Percentiles rank a stretch among this genome's conserved stretches.
phyloP scores from a whole-genome alignment of 1,139 yeast genomes.

The Scheffersomyces parashehatae region DNA sequence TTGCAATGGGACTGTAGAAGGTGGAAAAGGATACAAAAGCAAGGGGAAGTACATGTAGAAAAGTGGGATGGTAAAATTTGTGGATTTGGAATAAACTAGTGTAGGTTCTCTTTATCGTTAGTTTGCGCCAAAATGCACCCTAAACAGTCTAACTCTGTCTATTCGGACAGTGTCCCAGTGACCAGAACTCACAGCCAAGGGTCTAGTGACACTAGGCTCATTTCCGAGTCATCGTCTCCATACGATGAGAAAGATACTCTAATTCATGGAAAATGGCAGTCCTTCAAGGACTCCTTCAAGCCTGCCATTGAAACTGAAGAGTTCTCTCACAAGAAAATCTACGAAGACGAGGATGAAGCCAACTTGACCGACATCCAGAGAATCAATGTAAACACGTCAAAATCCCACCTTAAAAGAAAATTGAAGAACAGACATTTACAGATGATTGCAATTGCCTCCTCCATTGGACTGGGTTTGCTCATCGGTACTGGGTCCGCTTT shows the following conservation, averaged over 20 bases:
- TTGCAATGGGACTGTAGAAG: too few species aligned
- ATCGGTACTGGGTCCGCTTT: conserved; percentile 27
- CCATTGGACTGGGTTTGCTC: conserved; percentile 35
- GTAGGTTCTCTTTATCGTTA: too few species aligned
- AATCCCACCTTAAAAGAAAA: conserved; percentile 23
- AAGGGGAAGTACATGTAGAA: too few species aligned
- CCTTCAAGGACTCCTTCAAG: conserved; percentile 42
- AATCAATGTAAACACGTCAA: conserved; percentile 21
- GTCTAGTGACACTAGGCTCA: too few species aligned
- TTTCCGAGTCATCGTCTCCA: not conserved
- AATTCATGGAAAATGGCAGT: conserved; percentile 31
- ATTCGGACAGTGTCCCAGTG: too few species aligned
- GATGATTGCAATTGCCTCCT: conserved; percentile 30
- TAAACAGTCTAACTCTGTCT: too few species aligned
- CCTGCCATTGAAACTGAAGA: conserved; percentile 24
- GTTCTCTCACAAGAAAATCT: conserved; percentile 13
- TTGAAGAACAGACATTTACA: conserved; percentile 26
- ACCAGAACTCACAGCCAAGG: too few species aligned
- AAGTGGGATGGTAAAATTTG: too few species aligned
- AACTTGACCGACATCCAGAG: conserved; percentile 21
- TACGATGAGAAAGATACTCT: conserved; percentile 1
- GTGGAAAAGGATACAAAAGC: too few species aligned
- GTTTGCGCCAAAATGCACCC: too few species aligned
- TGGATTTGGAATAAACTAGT: too few species aligned
- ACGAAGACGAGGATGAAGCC: conserved; percentile 21